Evolutionary conservation across 2,329 filamentous ascomycete species (phyloP).

Genomic region (Davidsoniella eucalypti): DNA sequence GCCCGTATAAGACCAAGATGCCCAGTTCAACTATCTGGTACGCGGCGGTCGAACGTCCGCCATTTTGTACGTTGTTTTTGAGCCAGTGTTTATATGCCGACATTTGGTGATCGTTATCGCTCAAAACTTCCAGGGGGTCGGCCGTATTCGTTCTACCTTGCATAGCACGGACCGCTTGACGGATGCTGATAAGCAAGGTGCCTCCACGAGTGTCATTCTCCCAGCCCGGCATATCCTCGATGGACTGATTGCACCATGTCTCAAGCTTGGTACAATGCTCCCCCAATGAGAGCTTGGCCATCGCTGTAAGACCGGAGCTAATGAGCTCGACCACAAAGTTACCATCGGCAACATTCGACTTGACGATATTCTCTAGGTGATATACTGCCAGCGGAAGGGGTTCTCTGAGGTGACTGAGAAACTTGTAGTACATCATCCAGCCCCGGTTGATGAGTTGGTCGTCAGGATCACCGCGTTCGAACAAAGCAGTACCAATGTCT

Average conservation of each 20-base stretch:
- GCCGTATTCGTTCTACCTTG: constrained; percentile 52
- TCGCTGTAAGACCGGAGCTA: constrained; percentile 50
- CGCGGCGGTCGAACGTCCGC: constrained; percentile 46
- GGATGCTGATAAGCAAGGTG: constrained; percentile 46
- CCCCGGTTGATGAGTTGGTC: constrained; percentile 42
- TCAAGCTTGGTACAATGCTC: constrained; percentile 55
- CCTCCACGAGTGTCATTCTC: constrained; percentile 54
- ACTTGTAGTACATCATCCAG: constrained; percentile 51
- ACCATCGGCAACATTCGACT: constrained; percentile 48
- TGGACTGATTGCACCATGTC: constrained; percentile 52
- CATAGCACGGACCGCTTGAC: constrained; percentile 51
- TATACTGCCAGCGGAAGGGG: constrained; percentile 41
- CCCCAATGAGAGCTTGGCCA: constrained; percentile 52
- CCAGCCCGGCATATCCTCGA: constrained; percentile 60
- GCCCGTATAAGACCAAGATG: constrained; percentile 45
- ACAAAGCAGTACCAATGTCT: constrained; percentile 43
- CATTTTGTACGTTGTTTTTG: constrained; percentile 34
- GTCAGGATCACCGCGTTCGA: constrained; percentile 48
- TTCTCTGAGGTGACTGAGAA: constrained; percentile 52
- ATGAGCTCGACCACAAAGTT: constrained; percentile 58
- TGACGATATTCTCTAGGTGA: constrained; percentile 48
- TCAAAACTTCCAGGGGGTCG: constrained; percentile 40
- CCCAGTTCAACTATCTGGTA: constrained; percentile 52
- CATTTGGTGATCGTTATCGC: constrained; percentile 49
- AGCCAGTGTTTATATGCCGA: constrained; percentile 43